Conservation (phyloP, 148 eudicot species). For the Chenopodium formosanum region DNA sequence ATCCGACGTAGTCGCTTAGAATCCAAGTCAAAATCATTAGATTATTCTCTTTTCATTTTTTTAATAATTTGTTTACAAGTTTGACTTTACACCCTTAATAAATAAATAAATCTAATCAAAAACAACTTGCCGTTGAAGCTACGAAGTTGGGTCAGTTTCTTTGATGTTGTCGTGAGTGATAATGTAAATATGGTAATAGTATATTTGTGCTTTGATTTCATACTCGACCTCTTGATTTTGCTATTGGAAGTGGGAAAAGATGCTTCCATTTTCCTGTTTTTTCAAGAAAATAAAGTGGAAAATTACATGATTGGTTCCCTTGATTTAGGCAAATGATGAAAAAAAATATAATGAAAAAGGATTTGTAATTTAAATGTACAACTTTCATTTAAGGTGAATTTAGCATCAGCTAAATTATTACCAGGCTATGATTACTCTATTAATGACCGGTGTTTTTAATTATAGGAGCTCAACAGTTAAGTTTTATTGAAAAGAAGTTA, state of each 20-base stretch:
- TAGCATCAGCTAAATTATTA: too few species aligned
- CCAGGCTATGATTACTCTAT: too few species aligned
- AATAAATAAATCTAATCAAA: not conserved
- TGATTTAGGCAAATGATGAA: not conserved
- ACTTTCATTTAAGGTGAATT: too few species aligned
- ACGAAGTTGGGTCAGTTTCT: constrained; percentile 2
- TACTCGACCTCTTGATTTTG: not conserved
- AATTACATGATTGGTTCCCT: not conserved
- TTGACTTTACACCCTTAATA: constrained; percentile 1
- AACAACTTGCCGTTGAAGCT: constrained; percentile 17
- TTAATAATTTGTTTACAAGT: not conserved
- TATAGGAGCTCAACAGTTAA: too few species aligned
- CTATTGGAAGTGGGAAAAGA: not conserved
- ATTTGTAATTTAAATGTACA: not conserved
- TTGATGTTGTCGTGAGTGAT: constrained; percentile 5
- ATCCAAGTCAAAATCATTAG: constrained; percentile 9
- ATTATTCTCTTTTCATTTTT: not conserved
- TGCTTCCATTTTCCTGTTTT: not conserved
- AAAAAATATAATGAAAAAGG: too few species aligned
- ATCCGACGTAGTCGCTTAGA: constrained; percentile 8
- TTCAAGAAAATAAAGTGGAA: not conserved
- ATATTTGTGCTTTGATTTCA: too few species aligned
- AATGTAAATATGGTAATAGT: too few species aligned
- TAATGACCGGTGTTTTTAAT: too few species aligned
- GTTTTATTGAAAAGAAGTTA: too few species aligned